Evolutionary conservation across 2,329 filamentous ascomycete species (phyloP), one percentile per base, ranked within the genome.

Genomic region (Apiospora marii): DNA sequence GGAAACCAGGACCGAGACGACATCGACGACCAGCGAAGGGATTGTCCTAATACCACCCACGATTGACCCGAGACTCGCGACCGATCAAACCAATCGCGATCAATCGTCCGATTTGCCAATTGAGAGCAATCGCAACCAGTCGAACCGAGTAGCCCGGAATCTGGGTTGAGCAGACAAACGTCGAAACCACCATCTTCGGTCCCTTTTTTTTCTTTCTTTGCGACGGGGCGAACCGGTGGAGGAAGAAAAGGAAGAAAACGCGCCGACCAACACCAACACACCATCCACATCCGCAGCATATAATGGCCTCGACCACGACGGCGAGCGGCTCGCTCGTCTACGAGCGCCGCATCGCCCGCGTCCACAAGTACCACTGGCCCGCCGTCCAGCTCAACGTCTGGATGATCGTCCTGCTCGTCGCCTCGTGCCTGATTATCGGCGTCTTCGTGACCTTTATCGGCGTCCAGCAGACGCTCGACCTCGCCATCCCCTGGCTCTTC

Each of bases 281-380:
- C 37, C 24, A 3, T 19, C 1, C 43, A 67, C 37, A 58, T 30
- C 30, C 64, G 27, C 37, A 8, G 7, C n/a, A n/a, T n/a, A n/a
- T n/a, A 12, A 68, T 68, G 67, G 67, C 67, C 27, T 68, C 67
- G n/a, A 68, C 41, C n/a, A 46, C 67, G 12, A 68, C 67, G 44
- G 67, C 41, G 27, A 68, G 67, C 67, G 67, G 67, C 74, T 87
- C 86, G 46, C 77, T 83, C 78, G 81, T 84, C 72, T 84, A 86
- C 79, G 82, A 84, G 72, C 84, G 84, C 61, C 83, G 83, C 71
- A 76, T 84, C 51, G 78, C 83, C 73, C 85, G 84, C 75, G 80
- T 90, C 4, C 88, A 89, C 78, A 87, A 87, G 58, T 93, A 92
- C 84, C 90, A 90, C 83, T 93, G 91, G 91, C 91, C 91, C 24